These are phyloP conservation scores for Sphenostylis stenocarpa DNA, from an alignment of 306 rosid species.

Conservation along the genomic window DNA sequence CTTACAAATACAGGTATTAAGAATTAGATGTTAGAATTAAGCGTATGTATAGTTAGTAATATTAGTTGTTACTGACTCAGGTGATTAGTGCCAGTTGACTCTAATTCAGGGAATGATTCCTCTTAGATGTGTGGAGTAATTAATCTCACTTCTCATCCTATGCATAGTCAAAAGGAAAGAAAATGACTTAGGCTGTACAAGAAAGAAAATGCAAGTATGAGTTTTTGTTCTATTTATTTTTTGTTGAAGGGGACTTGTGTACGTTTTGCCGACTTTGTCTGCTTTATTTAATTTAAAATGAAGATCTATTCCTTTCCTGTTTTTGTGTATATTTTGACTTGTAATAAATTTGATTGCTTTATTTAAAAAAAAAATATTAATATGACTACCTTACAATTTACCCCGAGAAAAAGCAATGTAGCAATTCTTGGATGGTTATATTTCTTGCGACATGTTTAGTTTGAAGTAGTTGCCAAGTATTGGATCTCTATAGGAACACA, in stretches of 20 bases:
- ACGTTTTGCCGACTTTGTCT: too few species aligned
- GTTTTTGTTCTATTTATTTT: background rate
- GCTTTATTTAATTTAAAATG: too few species aligned
- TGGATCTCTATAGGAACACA: conserved; percentile 60
- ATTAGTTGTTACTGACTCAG: too few species aligned
- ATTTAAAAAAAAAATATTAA: background rate
- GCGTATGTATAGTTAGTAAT: too few species aligned
- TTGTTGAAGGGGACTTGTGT: background rate
- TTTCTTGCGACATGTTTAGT: background rate
- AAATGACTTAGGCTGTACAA: conserved; percentile 53
- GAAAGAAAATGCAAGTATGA: conserved; percentile 71
- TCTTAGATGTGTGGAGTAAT: too few species aligned
- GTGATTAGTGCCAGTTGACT: too few species aligned
- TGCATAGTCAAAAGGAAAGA: conserved; percentile 64
- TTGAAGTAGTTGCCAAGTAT: conserved; percentile 16
- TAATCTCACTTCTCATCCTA: background rate
- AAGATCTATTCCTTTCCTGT: too few species aligned
- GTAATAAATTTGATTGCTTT: background rate
- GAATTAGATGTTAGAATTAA: too few species aligned
- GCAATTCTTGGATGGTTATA: conserved; percentile 6
- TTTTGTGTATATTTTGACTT: background rate
- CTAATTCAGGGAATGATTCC: too few species aligned
- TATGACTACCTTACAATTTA: conserved; percentile 4
- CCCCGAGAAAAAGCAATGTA: background rate
- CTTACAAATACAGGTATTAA: too few species aligned